Base-by-base conservation (phyloP, 2,329 filamentous ascomycete species). In the Emergomyces orientalis region DNA sequence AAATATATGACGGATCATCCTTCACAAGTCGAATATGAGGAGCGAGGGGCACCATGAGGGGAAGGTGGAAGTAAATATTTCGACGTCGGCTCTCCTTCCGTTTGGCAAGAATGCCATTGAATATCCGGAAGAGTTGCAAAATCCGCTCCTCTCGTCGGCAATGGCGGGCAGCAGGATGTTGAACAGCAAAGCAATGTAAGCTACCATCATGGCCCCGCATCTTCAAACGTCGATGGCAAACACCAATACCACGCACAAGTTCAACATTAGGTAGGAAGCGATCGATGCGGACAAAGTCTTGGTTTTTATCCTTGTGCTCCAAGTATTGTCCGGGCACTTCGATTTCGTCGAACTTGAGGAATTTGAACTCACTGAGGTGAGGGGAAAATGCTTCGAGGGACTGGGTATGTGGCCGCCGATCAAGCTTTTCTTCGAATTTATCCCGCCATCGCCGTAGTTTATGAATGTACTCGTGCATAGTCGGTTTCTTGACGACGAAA, bases 121-220 rank as follows among this genome's bases (percentile, higher is more conserved):
- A 92, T 70, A 97, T 95, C 54, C 95, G 85, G 87, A 99, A 99
- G 14, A 99, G 83, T 75, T 99, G 94, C 67, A 97, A 77, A 63
- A 97, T 96, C 34, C 94, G 85, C 77, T 99, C 95, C 74, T 99
- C 95, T 62, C 95, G 86, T 64, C 94, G 86, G 71, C 92, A 97
- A 74, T 96, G 92, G 63, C 94, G 82, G 3, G 92, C 91, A 1
- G 94, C 92, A 3, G 94, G 95, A 74, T 97, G 93, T 73, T 99
- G 95, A 43, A 99, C 91, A 2, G 92, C 92, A 77, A 97, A 99
- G 8, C 91, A 85, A 80, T 99, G 94, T n/a, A 96, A 81, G 72
- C 92, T 97, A 68, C 95, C 94, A 76, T 99, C 95, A 72, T 97
- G 93, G 19, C 94, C 95, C 67, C 95, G 89, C 73, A 99, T 97